Percentiles rank a stretch among this genome's conserved stretches.
Evolutionary conservation across 1,139 yeast genomes (phyloP).

Genomic region (Yamadazyma friedrichii): DNA sequence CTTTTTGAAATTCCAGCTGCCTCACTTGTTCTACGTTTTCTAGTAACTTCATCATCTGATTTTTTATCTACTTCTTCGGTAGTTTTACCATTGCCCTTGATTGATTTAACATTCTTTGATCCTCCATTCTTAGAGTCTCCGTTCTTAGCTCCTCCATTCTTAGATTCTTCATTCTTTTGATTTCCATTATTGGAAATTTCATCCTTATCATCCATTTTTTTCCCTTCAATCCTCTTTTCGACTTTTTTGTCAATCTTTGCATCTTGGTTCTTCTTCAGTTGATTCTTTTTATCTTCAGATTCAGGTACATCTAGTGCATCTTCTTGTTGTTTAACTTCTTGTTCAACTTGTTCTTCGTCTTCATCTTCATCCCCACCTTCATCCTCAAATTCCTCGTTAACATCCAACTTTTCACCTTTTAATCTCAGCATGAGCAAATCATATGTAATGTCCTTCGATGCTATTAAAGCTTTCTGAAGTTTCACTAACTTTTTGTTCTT

Average conservation of each 20-base stretch:
- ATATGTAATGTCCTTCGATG: constrained; percentile 38
- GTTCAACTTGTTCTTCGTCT: constrained; percentile 11
- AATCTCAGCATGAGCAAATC: constrained; percentile 37
- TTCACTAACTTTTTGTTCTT: constrained; percentile 30
- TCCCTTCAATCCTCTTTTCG: constrained; percentile 3
- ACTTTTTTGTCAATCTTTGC: not conserved
- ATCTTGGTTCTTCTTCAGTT: too few species aligned
- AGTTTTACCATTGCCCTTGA: constrained; percentile 4
- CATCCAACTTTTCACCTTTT: constrained; percentile 24
- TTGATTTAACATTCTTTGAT: not conserved
- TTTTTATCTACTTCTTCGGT: constrained; percentile 11
- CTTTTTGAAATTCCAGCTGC: constrained; percentile 10
- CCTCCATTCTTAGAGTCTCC: too few species aligned
- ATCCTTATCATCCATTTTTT: not conserved
- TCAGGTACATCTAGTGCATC: constrained; percentile 14
- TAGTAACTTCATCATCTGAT: constrained; percentile 16
- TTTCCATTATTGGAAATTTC: not conserved
- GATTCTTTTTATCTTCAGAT: constrained; percentile 10
- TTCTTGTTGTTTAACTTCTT: constrained; percentile 6
- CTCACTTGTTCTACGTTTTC: constrained; percentile 8
- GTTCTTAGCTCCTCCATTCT: not conserved
- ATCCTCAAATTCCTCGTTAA: constrained; percentile 27
- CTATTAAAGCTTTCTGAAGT: constrained; percentile 44
- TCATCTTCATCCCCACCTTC: constrained; percentile 21
- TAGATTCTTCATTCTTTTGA: not conserved